Conservation (phyloP, 768 basidiomycete species). For the Pholiota molesta region DNA sequence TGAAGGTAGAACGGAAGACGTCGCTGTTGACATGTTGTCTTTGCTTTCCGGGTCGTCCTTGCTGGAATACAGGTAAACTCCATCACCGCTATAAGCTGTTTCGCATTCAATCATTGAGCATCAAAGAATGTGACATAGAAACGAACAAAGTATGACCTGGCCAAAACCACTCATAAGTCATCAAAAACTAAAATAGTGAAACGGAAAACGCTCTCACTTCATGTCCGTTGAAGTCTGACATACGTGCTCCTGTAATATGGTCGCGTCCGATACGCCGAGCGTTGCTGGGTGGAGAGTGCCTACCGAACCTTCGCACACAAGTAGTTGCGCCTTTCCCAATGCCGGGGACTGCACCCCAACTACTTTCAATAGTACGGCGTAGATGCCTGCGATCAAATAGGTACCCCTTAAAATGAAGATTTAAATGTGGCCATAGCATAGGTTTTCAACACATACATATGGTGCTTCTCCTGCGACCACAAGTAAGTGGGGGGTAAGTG, state of each 20-base stretch:
- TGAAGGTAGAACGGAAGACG: constrained; percentile 33
- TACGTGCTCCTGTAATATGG: constrained; percentile 79
- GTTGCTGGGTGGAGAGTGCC: constrained; percentile 35
- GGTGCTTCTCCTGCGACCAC: constrained; percentile 83
- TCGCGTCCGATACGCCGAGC: constrained; percentile 36
- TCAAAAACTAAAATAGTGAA: not conserved
- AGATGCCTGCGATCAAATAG: constrained; percentile 83
- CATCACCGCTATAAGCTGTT: constrained; percentile 76
- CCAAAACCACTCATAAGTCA: not conserved
- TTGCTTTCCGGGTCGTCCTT: constrained; percentile 54
- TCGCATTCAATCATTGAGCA: constrained; percentile 10
- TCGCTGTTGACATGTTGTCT: constrained; percentile 19
- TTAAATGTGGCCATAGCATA: not conserved
- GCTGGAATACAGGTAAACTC: constrained; percentile 74
- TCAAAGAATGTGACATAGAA: constrained; percentile 1
- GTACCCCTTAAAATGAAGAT: constrained; percentile 53
- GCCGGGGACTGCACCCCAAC: constrained; percentile 67
- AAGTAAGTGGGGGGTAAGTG: constrained; percentile 80
- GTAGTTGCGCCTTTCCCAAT: constrained; percentile 58
- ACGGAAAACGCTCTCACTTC: constrained; percentile 49
- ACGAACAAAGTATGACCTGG: constrained; percentile 69
- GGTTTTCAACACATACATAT: constrained; percentile 52
- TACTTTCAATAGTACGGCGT: constrained; percentile 58
- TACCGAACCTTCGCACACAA: constrained; percentile 82
- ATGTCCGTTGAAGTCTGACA: constrained; percentile 72